Evolutionary conservation across 345 rosid species (phyloP).

Genomic region (Erodium maritimum): DNA sequence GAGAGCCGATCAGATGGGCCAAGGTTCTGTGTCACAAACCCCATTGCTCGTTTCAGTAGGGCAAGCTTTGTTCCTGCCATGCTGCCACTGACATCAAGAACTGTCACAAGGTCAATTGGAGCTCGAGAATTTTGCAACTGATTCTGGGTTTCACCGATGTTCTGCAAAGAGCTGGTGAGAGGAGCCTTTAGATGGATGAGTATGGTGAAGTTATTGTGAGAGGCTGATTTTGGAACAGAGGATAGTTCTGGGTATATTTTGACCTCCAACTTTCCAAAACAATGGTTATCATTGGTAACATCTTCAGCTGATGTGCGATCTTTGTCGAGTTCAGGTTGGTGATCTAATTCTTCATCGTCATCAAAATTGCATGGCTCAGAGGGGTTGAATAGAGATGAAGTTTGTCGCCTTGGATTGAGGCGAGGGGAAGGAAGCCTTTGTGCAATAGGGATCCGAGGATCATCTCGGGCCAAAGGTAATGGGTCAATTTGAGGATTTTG

Average conservation of each 20-base stretch:
- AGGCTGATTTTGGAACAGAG: slow-evolving; percentile 34
- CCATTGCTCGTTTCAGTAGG: slow-evolving; percentile 93
- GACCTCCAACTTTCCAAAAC: slow-evolving; percentile 37
- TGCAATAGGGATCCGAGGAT: slow-evolving; percentile 47
- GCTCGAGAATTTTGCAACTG: slow-evolving; percentile 46
- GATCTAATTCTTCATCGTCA: slow-evolving; percentile 66
- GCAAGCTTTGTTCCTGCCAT: slow-evolving; percentile 95
- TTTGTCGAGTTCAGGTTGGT: slow-evolving; percentile 23
- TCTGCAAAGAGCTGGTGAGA: slow-evolving; percentile 18
- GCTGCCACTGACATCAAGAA: slow-evolving; percentile 98
- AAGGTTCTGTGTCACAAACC: slow-evolving; percentile 91
- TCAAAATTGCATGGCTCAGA: slow-evolving; percentile 59
- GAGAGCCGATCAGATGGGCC: slow-evolving; percentile 86
- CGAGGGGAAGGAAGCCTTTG: slow-evolving; percentile 38
- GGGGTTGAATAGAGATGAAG: slow-evolving; percentile 32
- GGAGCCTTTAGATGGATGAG: slow-evolving; percentile 86
- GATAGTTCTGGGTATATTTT: slow-evolving; percentile 58
- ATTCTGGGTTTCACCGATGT: slow-evolving; percentile 9
- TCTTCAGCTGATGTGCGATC: slow-evolving; percentile 11
- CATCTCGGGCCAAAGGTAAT: slow-evolving; percentile 40
- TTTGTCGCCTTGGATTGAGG: slow-evolving; percentile 34
- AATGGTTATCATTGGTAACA: slow-evolving; percentile 12
- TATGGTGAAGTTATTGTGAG: slow-evolving; percentile 53
- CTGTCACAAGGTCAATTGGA: slow-evolving; percentile 81
- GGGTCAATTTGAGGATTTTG: slow-evolving; percentile 36